Conservation (phyloP, 2,329 filamentous ascomycete genomes). For the Diplodia seriata region DNA sequence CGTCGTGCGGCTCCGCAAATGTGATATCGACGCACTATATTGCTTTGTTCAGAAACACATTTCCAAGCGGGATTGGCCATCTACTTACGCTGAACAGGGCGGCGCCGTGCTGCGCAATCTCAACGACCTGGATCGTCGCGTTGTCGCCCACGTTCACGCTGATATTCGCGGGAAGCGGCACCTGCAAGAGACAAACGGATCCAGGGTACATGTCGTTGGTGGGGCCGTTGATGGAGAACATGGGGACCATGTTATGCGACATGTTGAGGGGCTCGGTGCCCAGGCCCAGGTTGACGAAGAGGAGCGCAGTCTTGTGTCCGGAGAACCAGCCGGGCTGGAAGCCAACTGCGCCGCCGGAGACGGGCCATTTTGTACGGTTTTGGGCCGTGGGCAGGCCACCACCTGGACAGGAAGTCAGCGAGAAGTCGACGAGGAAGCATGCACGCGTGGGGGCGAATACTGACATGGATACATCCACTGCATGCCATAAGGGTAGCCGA, state of each 20-base stretch:
- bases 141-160: slow-evolving; percentile 80
- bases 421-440: not conserved
- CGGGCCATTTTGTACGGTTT: slow-evolving; percentile 93
- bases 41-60: not conserved
- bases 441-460: slow-evolving; percentile 45
- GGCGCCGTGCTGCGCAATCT: slow-evolving; percentile 82
- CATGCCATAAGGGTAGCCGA: slow-evolving; percentile 81
- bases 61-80: not conserved
- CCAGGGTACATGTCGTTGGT: slow-evolving; percentile 85
- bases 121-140: slow-evolving; percentile 88
- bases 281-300: slow-evolving; percentile 92
- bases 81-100: slow-evolving; percentile 74
- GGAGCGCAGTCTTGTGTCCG: slow-evolving; percentile 79
- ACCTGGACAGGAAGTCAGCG: slow-evolving; percentile 60
- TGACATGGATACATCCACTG: slow-evolving; percentile 95
- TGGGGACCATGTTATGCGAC: slow-evolving; percentile 79
- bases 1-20: slow-evolving; percentile 80
- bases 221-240: slow-evolving; percentile 84
- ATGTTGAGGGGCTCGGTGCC: slow-evolving; percentile 84
- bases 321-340: slow-evolving; percentile 97
- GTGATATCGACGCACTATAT: slow-evolving; percentile 94
- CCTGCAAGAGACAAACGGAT: slow-evolving; percentile 86
- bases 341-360: slow-evolving; percentile 82
- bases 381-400: slow-evolving; percentile 78
- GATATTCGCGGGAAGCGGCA: slow-evolving; percentile 77